A percentile compares a stretch with the other conserved stretches of the same genome.
These are phyloP conservation scores for Barnettozyma populi DNA, from an alignment of 805 yeast genomes.

Conservation along the genomic window DNA sequence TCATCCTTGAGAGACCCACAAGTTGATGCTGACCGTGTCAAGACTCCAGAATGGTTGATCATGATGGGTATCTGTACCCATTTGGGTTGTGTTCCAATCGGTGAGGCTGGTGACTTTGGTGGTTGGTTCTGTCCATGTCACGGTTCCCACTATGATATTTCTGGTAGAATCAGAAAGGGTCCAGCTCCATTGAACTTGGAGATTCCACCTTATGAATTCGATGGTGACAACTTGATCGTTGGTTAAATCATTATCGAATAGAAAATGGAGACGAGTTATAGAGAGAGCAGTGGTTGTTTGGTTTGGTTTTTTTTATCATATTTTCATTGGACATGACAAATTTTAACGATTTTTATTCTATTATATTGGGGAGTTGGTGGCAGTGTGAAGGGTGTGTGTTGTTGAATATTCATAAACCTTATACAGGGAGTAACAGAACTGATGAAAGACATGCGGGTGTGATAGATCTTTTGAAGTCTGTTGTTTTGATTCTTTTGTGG, in stretches of 20 bases:
- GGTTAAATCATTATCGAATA: slow-evolving; percentile 50
- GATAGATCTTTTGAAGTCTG: background rate
- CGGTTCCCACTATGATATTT: slow-evolving; percentile 99
- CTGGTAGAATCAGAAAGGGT: slow-evolving; percentile 99
- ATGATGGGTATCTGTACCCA: slow-evolving; percentile 99
- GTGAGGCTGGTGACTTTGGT: slow-evolving; percentile 99
- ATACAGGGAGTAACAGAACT: background rate
- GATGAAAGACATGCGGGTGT: background rate
- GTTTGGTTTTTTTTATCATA: slow-evolving; percentile 4
- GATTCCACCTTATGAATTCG: slow-evolving; percentile 87
- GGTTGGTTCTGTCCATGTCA: slow-evolving; percentile 99
- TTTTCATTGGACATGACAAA: slow-evolving; percentile 13
- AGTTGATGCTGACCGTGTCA: slow-evolving; percentile 86
- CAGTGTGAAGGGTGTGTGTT: slow-evolving; percentile 3
- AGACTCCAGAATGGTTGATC: slow-evolving; percentile 96
- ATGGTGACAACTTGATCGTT: slow-evolving; percentile 76
- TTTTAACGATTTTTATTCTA: slow-evolving; percentile 11
- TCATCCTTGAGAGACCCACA: slow-evolving; percentile 88
- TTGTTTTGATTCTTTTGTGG: background rate
- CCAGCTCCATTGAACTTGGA: slow-evolving; percentile 99
- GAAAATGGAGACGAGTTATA: background rate
- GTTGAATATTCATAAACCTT: slow-evolving; percentile 7
- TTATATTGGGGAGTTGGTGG: slow-evolving; percentile 6
- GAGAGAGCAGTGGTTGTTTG: background rate
- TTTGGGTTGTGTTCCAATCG: slow-evolving; percentile 99